phyloP scores from a whole-genome alignment of 352 stramenopile genomes.

The Globisporangium rhizosaccharum region DNA sequence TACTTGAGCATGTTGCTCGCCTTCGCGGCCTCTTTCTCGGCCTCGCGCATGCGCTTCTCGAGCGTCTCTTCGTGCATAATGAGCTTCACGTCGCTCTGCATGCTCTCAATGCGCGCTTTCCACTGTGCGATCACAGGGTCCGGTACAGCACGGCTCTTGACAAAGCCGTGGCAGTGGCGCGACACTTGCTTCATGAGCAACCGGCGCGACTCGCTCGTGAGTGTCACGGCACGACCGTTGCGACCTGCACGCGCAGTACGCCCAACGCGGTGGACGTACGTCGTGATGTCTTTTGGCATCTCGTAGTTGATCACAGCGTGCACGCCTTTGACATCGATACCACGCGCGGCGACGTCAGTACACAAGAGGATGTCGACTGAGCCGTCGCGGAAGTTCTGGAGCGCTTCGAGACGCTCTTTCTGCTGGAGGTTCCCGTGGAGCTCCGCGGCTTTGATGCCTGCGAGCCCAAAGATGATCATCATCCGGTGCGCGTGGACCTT shows the following conservation, averaged over 20 bases:
- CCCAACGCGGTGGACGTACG: constrained; percentile 98
- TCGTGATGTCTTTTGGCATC: constrained; percentile 97
- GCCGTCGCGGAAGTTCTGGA: constrained; percentile 95
- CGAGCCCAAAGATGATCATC: constrained; percentile 95
- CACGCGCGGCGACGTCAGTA: constrained; percentile 98
- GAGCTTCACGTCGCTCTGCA: constrained; percentile 69
- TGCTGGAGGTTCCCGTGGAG: constrained; percentile 98
- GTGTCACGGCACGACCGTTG: constrained; percentile 85
- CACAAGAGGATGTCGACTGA: constrained; percentile 95
- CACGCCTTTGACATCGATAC: constrained; percentile 97
- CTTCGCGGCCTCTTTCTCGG: constrained; percentile 85
- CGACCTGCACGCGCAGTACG: constrained; percentile 96
- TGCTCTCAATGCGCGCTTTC: constrained; percentile 80
- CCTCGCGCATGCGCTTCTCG: constrained; percentile 88
- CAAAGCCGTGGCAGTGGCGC: constrained; percentile 83
- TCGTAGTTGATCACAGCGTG: constrained; percentile 99
- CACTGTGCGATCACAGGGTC: constrained; percentile 85
- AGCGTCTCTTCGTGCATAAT: constrained; percentile 87
- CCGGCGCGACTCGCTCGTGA: constrained; percentile 87
- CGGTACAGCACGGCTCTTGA: constrained; percentile 88
- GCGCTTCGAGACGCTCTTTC: constrained; percentile 92
- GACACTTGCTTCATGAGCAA: constrained; percentile 94
- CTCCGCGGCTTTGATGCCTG: constrained; percentile 95
- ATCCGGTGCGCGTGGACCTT: constrained; percentile 95
- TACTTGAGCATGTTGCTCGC: constrained; percentile 90